A percentile compares a stretch with the other conserved stretches of the same genome.
These are phyloP conservation scores for Lithospermum erythrorhizon DNA, from an alignment of 257 asterid species.

Conservation along the genomic window DNA sequence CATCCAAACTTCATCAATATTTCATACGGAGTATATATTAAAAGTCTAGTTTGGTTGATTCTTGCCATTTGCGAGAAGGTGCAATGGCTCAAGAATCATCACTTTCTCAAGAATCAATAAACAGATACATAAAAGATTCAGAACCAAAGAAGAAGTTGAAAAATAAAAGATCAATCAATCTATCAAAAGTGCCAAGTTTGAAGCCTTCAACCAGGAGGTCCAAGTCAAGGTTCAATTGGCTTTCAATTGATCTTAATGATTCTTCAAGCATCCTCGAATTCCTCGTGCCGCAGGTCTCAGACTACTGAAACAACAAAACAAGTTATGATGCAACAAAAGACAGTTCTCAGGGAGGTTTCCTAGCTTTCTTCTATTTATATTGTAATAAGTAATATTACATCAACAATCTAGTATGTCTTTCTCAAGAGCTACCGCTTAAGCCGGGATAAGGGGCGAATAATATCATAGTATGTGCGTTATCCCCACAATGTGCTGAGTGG, in stretches of 20 bases:
- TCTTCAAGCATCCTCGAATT: conserved; percentile 22
- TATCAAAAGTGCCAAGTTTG: conserved; percentile 16
- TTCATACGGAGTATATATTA: no score
- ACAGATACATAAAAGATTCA: conserved; percentile 13
- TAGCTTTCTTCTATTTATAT: conserved; percentile 3
- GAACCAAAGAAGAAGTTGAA: conserved; percentile 17
- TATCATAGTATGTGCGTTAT: no score
- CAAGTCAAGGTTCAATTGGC: conserved; percentile 18
- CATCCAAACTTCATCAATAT: neutral
- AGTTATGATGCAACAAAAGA: conserved; percentile 37
- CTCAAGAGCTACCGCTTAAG: no score
- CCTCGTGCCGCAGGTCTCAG: conserved; percentile 42
- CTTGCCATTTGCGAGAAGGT: conserved; percentile 10
- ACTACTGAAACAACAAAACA: conserved; percentile 24
- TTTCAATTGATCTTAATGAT: conserved; percentile 11
- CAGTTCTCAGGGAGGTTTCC: conserved; percentile 37
- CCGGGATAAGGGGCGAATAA: no score
- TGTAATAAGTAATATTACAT: no score
- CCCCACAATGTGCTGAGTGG: no score
- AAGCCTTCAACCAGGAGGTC: conserved; percentile 12
- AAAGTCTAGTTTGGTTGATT: neutral
- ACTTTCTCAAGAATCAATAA: conserved; percentile 8
- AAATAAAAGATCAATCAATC: conserved; percentile 18
- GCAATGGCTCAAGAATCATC: conserved; percentile 28
- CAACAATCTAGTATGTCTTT: no score